Base-by-base conservation (phyloP, 2,329 filamentous ascomycete genomes). In the Pseudogymnoascus sp. region DNA sequence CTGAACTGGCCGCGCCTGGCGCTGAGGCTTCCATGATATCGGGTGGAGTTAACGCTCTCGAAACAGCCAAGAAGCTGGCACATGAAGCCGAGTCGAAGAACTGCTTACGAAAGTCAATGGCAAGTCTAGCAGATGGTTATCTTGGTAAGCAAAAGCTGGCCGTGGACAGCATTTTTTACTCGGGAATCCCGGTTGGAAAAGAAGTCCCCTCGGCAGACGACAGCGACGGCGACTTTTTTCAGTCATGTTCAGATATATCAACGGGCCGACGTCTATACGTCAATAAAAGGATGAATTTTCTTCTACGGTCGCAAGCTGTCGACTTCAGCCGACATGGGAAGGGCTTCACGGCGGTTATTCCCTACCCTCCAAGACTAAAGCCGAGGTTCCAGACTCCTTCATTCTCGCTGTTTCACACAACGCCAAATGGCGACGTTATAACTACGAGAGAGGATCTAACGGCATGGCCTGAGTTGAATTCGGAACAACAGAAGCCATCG, bases 231-330 rank as follows among this genome's bases (percentile, higher is more conserved):
- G 65, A 63, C 61, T 70, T 19, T 68, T 62, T 53, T 61, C 66
- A 29, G 3, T 60, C 65, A 11, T 68, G 67, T 21, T 70, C 70
- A 11, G 62, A 63, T 1, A 68, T 80, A 1, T 77, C 79, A 1
- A 71, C 72, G 4, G 82, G 80, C 0, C 78, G 76, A 33, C 76
- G 78, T 44, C 68, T 77, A 1, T 81, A 79, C 62, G 77, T 80
- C 2, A 69, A 78, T 62, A 72, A 68, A 4, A 68, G 72, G 0
- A 75, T 83, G 67, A 78, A 74, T 65, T 73, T 72, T 26, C 73
- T 79, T 29, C 69, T 84, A 6, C 72, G 68, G 3, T 61, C 67
- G 2, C 63, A 66, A 19, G 67, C 33, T 11, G 35, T 64, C 50
- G 19, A 19, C 6, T 65, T 71, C 31, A 23, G 60, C 10, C 67